Evolutionary conservation across 192 early-diverging fungal genomes (phyloP).

Genomic region (Spizellomyces punctatus): DNA sequence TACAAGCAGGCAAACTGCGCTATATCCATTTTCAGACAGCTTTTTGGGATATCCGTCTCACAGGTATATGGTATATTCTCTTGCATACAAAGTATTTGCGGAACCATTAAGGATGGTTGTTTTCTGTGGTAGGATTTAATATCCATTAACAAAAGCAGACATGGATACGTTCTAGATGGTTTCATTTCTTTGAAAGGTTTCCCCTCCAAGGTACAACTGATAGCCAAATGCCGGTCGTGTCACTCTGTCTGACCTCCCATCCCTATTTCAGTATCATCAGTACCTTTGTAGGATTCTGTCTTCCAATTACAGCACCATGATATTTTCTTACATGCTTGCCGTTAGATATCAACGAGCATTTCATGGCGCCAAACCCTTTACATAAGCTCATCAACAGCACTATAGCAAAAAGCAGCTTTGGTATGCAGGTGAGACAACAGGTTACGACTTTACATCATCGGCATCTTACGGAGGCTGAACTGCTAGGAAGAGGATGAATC

Average conservation of each 20-base stretch:
- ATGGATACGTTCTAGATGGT: slow-evolving; percentile 10
- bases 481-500: too few relatives aligned
- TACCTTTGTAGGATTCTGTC: slow-evolving; percentile 50
- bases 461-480: too few relatives aligned
- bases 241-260: not conserved
- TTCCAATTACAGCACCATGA: not conserved
- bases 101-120: too few relatives aligned
- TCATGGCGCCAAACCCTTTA: slow-evolving; percentile 39
- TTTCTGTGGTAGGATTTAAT: slow-evolving; percentile 11
- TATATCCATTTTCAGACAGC: slow-evolving; percentile 48
- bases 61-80: slow-evolving; percentile 28
- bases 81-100: not conserved
- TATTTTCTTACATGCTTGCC: not conserved
- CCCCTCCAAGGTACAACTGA: slow-evolving; percentile 9
- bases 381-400: slow-evolving; percentile 45
- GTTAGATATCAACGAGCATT: slow-evolving; percentile 53
- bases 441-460: too few relatives aligned
- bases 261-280: slow-evolving; percentile 47
- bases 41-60: slow-evolving; percentile 53
- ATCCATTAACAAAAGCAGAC: slow-evolving; percentile 12
- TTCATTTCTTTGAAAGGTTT: slow-evolving; percentile 19
- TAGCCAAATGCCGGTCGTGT: not conserved
- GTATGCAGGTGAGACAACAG: not conserved
- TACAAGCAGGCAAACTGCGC: slow-evolving; percentile 33
- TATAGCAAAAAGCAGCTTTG: slow-evolving; percentile 41